Conservation (phyloP, 306 rosid genomes). For the Cucurbita ficifolia region DNA sequence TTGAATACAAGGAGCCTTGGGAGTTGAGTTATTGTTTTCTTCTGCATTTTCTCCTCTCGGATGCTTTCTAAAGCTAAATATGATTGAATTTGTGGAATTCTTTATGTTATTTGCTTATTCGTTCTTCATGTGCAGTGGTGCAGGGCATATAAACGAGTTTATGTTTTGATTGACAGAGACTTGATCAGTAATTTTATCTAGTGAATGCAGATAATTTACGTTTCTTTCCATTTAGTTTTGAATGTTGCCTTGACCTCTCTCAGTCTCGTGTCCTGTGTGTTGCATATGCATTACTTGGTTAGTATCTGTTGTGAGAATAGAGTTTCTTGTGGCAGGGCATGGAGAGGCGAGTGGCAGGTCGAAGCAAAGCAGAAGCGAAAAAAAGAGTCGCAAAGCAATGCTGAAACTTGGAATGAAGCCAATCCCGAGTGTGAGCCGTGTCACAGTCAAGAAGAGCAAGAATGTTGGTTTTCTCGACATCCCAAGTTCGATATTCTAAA, state of each 20-base stretch:
- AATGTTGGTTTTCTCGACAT: not conserved
- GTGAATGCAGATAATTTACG: not conserved
- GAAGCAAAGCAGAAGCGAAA: slow-evolving; percentile 95
- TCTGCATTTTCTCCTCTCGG: not conserved
- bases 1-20: not conserved
- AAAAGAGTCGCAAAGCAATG: slow-evolving; percentile 96
- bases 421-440: slow-evolving; percentile 75
- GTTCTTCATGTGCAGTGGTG: not conserved
- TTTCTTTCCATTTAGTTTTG: not conserved
- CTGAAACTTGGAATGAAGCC: slow-evolving; percentile 87
- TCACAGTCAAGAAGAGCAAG: slow-evolving; percentile 18
- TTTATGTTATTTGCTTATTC: not conserved
- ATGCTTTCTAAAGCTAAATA: not conserved
- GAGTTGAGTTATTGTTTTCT: not conserved
- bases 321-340: slow-evolving; percentile 1
- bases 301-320: not conserved
- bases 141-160: not conserved
- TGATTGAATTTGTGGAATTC: not conserved
- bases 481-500: not conserved
- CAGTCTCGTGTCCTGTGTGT: not conserved
- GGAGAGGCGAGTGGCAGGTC: slow-evolving; percentile 57
- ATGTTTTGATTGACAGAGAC: not conserved
- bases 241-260: not conserved
- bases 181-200: not conserved
- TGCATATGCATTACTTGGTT: not conserved